Base-by-base conservation (phyloP, 192 early-diverging fungal species). In the Dimargaris cristalligena region DNA sequence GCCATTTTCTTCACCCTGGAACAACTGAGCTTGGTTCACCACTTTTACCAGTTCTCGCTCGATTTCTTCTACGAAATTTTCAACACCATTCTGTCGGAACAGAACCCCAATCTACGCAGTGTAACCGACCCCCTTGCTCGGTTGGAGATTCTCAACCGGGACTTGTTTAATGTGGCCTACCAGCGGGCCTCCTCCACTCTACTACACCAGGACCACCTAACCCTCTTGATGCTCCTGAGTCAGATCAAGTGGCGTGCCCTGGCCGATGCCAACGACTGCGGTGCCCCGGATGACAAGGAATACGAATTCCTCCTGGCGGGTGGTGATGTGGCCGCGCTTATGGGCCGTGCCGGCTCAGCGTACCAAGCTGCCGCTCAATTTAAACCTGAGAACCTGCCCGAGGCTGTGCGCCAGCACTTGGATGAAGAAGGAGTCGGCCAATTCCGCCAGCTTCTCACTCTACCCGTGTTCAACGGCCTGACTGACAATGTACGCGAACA, bases 41-140 rank as follows among this genome's bases (percentile, higher is more conserved):
- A 88, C 65, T 98, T 96, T 72, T 99, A 99, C 71, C 94, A 95
- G 75, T 96, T 99, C 75, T 96, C 95, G 25, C 81, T 97, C 31
- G 89, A 88, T 66, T 98, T 92, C 71, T 97, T 98, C 73, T 79
- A 87, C 52, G 79, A 84, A 52, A 92, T 97, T 44, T 98, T 99
- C 77, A 72, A 87, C 62, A 79, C 67, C 56, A 83, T 92, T 0
- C 76, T 99, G 13, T 85, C 89, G 65, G 71, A 79, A 31, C 77
- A 94, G 72, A 68, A 80, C 46, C 47, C 61, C 2, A 14, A 29
- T 47, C 69, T 90, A 50, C 69, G 75, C 29, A 74, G 73, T 22
- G 60, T 84, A 28, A 69, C 71, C 25, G 95, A 91, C 64, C 75
- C 78, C 62, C 68, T 60, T 26, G 69, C 80, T 63, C 81, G 94